Evolutionary conservation across 2,329 filamentous ascomycete species (phyloP).

Genomic region (Colletotrichum lentis): DNA sequence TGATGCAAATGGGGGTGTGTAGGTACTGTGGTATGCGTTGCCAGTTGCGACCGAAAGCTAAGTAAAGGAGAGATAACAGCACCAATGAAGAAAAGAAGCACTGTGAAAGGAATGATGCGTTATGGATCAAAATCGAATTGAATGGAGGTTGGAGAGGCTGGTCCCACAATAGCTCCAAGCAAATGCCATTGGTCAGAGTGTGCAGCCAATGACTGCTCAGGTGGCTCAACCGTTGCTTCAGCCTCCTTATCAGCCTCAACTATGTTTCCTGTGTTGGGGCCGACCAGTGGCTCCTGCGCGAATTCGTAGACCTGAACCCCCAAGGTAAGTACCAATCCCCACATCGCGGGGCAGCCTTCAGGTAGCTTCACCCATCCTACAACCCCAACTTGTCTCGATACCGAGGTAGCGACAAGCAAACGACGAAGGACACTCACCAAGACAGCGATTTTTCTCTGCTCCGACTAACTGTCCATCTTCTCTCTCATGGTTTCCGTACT

Average conservation of each 20-base stretch:
- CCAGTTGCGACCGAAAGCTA: neutral
- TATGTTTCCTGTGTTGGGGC: neutral
- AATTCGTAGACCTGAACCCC: neutral
- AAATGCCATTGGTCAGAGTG: conserved; percentile 8
- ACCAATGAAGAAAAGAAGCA: neutral
- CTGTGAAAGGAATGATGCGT: neutral
- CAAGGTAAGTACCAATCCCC: neutral
- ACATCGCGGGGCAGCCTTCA: conserved; percentile 36
- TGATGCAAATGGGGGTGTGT: neutral
- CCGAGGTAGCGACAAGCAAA: neutral
- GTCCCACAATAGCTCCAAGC: conserved; percentile 18
- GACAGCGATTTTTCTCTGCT: neutral
- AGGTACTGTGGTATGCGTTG: neutral
- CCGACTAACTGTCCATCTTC: too few species aligned
- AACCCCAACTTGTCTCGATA: neutral
- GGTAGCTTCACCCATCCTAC: conserved; percentile 14
- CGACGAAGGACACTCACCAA: neutral
- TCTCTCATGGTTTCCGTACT: conserved; percentile 13
- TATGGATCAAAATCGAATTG: neutral
- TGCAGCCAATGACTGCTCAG: conserved; percentile 1
- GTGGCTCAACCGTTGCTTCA: conserved; percentile 26
- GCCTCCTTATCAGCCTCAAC: conserved; percentile 29
- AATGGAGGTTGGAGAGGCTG: neutral
- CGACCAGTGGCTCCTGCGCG: conserved; percentile 8
- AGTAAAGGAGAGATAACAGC: neutral